These are phyloP conservation scores for Chenopodium suecicum DNA, from an alignment of 148 eudicot genomes.

Conservation along the genomic window DNA sequence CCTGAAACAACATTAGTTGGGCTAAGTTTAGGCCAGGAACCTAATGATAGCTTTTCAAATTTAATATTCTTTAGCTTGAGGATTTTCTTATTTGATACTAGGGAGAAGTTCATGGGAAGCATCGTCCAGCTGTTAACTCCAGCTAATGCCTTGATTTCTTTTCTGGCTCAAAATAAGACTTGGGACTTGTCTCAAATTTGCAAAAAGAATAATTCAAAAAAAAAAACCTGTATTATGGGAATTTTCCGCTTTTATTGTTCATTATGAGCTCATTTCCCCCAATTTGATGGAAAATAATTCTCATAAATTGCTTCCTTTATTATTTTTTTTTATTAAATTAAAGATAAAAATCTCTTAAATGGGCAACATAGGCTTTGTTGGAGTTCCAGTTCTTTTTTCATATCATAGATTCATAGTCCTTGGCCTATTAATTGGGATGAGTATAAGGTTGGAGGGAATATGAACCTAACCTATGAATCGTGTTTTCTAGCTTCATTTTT, in stretches of 20 bases:
- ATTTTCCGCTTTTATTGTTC: background rate
- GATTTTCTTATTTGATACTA: background rate
- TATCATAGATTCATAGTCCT: background rate
- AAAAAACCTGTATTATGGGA: background rate
- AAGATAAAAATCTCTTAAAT: too few relatives aligned
- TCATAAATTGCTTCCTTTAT: background rate
- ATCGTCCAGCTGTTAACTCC: background rate
- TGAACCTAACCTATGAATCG: background rate
- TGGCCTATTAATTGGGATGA: background rate
- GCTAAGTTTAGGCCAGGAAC: background rate
- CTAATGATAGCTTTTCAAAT: background rate
- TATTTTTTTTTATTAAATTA: too few relatives aligned
- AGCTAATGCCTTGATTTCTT: background rate
- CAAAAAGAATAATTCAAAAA: background rate
- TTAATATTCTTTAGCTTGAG: background rate
- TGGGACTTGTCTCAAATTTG: background rate
- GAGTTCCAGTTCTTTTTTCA: background rate
- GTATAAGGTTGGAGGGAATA: background rate
- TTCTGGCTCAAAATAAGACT: background rate
- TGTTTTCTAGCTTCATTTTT: background rate
- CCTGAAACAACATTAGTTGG: background rate
- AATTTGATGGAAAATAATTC: background rate
- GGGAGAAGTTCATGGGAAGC: background rate
- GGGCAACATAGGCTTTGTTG: background rate
- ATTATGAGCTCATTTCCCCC: background rate